Conservation (phyloP, 2,329 filamentous ascomycete genomes). For the Aspergillus eucalypticola region DNA sequence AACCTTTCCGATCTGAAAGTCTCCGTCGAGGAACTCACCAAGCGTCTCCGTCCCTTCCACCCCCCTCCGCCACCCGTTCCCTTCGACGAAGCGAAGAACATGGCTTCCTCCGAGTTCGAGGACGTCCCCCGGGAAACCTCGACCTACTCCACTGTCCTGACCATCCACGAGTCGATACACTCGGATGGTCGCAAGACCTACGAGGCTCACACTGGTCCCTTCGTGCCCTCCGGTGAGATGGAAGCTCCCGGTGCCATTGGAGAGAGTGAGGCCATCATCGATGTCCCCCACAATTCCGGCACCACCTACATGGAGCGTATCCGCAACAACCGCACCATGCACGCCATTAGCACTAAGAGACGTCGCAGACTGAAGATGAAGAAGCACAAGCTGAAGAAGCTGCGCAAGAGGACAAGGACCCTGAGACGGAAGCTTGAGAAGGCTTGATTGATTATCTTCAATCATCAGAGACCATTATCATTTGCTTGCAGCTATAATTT, state of each 20-base stretch:
- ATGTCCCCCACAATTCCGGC: constrained; percentile 54
- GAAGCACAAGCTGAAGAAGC: constrained; percentile 99
- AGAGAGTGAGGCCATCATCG: constrained; percentile 45
- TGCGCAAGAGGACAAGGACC: constrained; percentile 89
- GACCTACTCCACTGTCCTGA: constrained; percentile 52
- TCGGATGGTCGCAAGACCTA: constrained; percentile 54
- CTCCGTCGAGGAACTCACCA: constrained; percentile 68
- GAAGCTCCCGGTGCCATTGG: constrained; percentile 36
- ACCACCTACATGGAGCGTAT: constrained; percentile 68
- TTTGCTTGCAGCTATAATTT: constrained; percentile 11
- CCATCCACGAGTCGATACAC: constrained; percentile 55
- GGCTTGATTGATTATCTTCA: constrained; percentile 35
- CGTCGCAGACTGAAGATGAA: constrained; percentile 98
- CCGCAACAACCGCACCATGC: constrained; percentile 61
- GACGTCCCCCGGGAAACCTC: constrained; percentile 41
- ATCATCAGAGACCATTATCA: neutral
- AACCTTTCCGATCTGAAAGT: constrained; percentile 63
- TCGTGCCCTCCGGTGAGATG: constrained; percentile 45
- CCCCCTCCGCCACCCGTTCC: constrained; percentile 78
- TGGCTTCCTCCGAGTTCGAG: constrained; percentile 39
- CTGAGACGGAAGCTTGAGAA: constrained; percentile 81
- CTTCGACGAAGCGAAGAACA: constrained; percentile 45
- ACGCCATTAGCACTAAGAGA: constrained; percentile 85
- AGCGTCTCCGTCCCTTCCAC: constrained; percentile 75
- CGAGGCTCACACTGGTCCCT: constrained; percentile 53